Percentiles rank a stretch among this genome's conserved stretches.
phyloP scores from a whole-genome alignment of 2,329 filamentous ascomycete species.

The Pseudogymnoascus sp. region DNA sequence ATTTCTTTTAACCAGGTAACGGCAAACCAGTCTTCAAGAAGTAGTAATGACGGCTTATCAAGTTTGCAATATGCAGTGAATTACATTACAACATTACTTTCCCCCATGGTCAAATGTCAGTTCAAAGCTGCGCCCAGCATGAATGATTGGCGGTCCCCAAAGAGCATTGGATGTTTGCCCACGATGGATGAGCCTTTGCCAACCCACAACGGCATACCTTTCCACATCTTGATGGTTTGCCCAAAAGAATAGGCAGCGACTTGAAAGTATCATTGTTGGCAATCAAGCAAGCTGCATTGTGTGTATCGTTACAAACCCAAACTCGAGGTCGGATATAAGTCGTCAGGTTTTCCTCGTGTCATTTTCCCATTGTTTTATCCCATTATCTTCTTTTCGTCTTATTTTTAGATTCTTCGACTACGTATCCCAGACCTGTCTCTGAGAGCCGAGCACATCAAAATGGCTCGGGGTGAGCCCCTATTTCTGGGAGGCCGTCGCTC shows the following conservation, averaged over 20 bases:
- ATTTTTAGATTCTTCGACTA: not conserved
- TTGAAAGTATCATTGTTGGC: not conserved
- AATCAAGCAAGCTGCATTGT: slow-evolving; percentile 7
- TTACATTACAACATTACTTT: not conserved
- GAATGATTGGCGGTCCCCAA: not conserved
- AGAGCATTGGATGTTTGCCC: slow-evolving; percentile 2
- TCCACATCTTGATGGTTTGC: not conserved
- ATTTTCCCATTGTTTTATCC: not conserved
- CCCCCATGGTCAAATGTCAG: not conserved
- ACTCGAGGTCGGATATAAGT: slow-evolving; percentile 3
- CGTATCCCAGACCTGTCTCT: not conserved
- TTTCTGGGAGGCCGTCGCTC: not conserved
- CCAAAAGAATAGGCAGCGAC: not conserved
- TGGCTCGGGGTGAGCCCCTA: slow-evolving; percentile 26
- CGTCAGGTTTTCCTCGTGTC: not conserved
- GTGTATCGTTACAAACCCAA: slow-evolving; percentile 1
- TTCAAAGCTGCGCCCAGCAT: not conserved
- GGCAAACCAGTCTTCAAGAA: not conserved
- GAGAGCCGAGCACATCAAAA: slow-evolving; percentile 20
- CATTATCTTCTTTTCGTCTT: not conserved
- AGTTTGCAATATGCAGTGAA: not conserved
- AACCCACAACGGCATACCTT: not conserved
- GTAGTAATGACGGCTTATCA: not conserved
- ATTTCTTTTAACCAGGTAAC: not conserved
- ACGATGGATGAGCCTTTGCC: not conserved